These are phyloP conservation scores for Penicillium sumatraense DNA, from an alignment of 2,329 filamentous ascomycete genomes.

Conservation along the genomic window DNA sequence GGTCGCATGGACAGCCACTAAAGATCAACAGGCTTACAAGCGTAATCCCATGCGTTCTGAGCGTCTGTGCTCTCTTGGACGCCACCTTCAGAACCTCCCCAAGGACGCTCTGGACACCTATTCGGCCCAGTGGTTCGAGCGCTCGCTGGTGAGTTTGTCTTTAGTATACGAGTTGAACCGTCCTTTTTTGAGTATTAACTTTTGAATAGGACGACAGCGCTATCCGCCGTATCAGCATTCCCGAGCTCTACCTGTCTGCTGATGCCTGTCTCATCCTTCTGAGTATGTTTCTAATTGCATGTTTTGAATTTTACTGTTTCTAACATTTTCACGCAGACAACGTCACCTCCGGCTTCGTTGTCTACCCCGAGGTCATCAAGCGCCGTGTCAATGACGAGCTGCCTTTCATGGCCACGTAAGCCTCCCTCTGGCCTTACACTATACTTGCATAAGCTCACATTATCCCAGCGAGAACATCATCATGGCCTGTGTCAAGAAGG, in stretches of 20 bases:
- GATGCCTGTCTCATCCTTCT: conserved; percentile 59
- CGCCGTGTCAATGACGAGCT: conserved; percentile 73
- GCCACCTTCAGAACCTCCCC: conserved; percentile 59
- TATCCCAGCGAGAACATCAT: conserved; percentile 59
- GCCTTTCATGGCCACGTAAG: conserved; percentile 80
- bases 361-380: conserved; percentile 76
- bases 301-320: not conserved
- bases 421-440: conserved; percentile 4
- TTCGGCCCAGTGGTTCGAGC: conserved; percentile 75
- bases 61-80: conserved; percentile 63
- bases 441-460: conserved; percentile 20
- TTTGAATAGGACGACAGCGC: conserved; percentile 67
- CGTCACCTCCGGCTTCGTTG: conserved; percentile 69
- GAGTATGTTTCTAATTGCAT: conserved; percentile 26
- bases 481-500: conserved; percentile 75
- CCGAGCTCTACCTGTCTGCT: conserved; percentile 69
- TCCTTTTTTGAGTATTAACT: conserved; percentile 15
- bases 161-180: not conserved
- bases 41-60: conserved; percentile 63
- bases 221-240: conserved; percentile 63
- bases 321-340: conserved; percentile 58
- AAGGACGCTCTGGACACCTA: conserved; percentile 68
- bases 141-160: conserved; percentile 58
- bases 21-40: conserved; percentile 66
- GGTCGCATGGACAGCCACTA: conserved; percentile 13